Percentiles rank a stretch among this genome's conserved stretches.
phyloP scores from a whole-genome alignment of 805 yeast genomes.

The baker's yeast (Saccharomyces cerevisiae) region DNA sequence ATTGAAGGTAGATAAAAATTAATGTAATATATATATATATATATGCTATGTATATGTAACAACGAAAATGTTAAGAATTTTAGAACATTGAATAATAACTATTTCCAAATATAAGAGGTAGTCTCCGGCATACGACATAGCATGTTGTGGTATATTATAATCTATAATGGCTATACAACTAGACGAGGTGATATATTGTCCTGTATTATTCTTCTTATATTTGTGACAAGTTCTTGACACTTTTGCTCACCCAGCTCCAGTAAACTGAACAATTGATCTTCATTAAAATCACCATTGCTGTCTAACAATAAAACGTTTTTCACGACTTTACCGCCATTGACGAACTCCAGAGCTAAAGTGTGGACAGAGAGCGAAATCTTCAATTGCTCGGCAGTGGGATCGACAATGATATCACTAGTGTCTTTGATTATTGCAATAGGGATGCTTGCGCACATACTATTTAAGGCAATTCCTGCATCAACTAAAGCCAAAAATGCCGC shows the following conservation, averaged over 20 bases:
- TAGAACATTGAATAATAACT: not conserved
- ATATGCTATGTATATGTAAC: not conserved
- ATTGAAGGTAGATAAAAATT: slow-evolving; percentile 2
- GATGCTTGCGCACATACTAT: slow-evolving; percentile 52
- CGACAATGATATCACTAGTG: slow-evolving; percentile 28
- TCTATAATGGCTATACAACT: not conserved
- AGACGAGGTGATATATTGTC: slow-evolving; percentile 32
- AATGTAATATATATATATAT: not conserved
- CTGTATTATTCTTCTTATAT: slow-evolving; percentile 41
- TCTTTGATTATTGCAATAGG: slow-evolving; percentile 35
- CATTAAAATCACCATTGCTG: slow-evolving; percentile 61
- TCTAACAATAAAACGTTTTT: slow-evolving; percentile 59
- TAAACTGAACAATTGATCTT: slow-evolving; percentile 43
- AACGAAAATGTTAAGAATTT: not conserved
- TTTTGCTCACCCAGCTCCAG: slow-evolving; percentile 45
- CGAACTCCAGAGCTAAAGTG: slow-evolving; percentile 47
- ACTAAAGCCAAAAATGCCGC: slow-evolving; percentile 65
- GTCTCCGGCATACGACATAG: not conserved
- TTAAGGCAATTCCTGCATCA: slow-evolving; percentile 70
- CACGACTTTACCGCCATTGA: slow-evolving; percentile 40
- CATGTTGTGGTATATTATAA: not conserved
- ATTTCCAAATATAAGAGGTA: not conserved
- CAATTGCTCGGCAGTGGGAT: slow-evolving; percentile 43
- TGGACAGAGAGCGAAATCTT: slow-evolving; percentile 49
- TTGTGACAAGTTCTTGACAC: slow-evolving; percentile 37